Percentiles rank a stretch among this genome's conserved stretches.
Evolutionary conservation across 495 filamentous ascomycete species (phyloP).

Genomic region (Annulohypoxylon nitens): DNA sequence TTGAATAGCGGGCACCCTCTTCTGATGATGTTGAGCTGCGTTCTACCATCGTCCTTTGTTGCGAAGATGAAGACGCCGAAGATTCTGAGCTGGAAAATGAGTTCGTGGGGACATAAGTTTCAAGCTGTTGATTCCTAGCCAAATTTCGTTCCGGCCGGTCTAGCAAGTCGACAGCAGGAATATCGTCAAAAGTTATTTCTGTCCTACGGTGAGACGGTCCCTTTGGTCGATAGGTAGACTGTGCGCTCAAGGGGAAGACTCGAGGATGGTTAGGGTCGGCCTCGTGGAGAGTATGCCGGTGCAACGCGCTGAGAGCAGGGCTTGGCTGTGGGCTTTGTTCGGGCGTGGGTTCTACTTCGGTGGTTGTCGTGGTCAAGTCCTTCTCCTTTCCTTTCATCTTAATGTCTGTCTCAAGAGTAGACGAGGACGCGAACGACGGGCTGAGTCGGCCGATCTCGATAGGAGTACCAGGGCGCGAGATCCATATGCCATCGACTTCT

Average conservation of each 20-base stretch:
- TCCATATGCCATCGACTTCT: conserved; percentile 90
- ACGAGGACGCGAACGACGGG: conserved; percentile 53
- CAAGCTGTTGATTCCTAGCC: conserved; percentile 33
- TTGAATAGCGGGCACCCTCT: conserved; percentile 35
- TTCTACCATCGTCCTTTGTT: conserved; percentile 40
- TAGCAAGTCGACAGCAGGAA: conserved; percentile 19
- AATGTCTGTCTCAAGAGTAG: conserved; percentile 48
- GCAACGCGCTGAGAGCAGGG: conserved; percentile 43
- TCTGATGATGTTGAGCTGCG: conserved; percentile 50
- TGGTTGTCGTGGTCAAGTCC: conserved; percentile 36
- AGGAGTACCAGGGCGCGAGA: conserved; percentile 75
- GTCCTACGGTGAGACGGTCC: conserved; percentile 33
- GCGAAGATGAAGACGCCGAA: conserved; percentile 47
- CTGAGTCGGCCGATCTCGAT: conserved; percentile 40
- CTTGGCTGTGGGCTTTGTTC: conserved; percentile 49
- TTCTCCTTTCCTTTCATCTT: conserved; percentile 42
- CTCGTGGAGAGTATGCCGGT: conserved; percentile 38
- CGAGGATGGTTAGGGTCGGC: conserved; percentile 27
- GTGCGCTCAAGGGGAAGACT: conserved; percentile 32
- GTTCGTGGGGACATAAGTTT: conserved; percentile 49
- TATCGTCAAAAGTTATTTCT: conserved; percentile 21
- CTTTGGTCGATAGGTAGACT: conserved; percentile 43
- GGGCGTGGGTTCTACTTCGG: conserved; percentile 43
- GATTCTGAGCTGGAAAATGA: conserved; percentile 45
- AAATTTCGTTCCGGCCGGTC: conserved; percentile 26